Percentiles rank a stretch among this genome's conserved stretches.
Conservation (phyloP, 2,329 filamentous ascomycete genomes). For the Paracoccidioides brasiliensis region DNA sequence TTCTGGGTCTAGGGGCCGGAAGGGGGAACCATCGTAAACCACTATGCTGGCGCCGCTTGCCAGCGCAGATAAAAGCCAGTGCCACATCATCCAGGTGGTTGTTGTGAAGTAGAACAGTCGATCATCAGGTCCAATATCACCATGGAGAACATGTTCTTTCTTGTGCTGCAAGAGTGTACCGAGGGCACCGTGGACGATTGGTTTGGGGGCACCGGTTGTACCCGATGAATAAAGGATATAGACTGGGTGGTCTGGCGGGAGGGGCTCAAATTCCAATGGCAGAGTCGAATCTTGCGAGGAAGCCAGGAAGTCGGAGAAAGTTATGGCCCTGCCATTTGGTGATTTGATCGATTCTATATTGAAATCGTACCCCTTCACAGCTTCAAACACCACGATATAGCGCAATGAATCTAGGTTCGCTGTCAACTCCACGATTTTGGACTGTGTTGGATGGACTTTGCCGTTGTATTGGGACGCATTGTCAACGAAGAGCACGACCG, state of each 20-base stretch:
- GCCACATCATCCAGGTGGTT: constrained; percentile 99
- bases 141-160: constrained; percentile 85
- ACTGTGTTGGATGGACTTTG: constrained; percentile 66
- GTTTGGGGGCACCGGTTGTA: constrained; percentile 78
- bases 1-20: constrained; percentile 50
- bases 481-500: constrained; percentile 71
- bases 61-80: constrained; percentile 82
- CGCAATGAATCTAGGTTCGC: constrained; percentile 53
- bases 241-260: constrained; percentile 73
- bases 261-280: constrained; percentile 55
- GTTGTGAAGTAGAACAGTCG: constrained; percentile 89
- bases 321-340: constrained; percentile 25
- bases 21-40: constrained; percentile 86
- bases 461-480: constrained; percentile 86
- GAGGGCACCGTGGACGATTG: constrained; percentile 82
- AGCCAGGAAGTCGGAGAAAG: constrained; percentile 35
- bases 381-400: constrained; percentile 61
- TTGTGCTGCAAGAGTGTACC: constrained; percentile 93
- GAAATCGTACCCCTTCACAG: constrained; percentile 35
- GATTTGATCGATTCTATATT: constrained; percentile 24
- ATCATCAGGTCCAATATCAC: constrained; percentile 59
- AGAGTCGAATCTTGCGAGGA: constrained; percentile 24
- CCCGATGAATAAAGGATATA: constrained; percentile 92
- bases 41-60: constrained; percentile 72
- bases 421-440: constrained; percentile 68